phyloP scores from a whole-genome alignment of 345 rosid genomes.

The Syzygium oleosum region DNA sequence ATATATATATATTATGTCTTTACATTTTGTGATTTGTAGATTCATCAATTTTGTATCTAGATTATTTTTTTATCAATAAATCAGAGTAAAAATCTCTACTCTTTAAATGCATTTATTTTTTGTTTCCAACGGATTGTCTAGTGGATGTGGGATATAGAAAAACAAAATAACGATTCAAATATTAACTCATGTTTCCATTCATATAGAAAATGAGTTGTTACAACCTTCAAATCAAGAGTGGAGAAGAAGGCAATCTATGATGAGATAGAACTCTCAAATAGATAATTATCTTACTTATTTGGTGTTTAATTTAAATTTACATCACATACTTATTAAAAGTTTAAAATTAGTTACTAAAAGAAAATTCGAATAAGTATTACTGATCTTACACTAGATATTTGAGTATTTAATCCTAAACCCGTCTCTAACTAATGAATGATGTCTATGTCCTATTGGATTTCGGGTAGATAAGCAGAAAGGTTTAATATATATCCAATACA shows the following conservation, averaged over 20 bases:
- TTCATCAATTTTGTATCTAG: no score
- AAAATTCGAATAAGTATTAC: neutral
- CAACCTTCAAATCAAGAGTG: neutral
- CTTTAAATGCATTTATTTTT: neutral
- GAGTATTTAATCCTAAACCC: neutral
- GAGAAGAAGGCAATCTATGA: no score
- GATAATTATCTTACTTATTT: no score
- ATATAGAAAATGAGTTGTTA: no score
- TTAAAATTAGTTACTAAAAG: neutral
- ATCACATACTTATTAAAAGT: no score
- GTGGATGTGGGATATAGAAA: neutral
- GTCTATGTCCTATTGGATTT: neutral
- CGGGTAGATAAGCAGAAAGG: accelerated
- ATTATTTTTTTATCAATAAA: no score
- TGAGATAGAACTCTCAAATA: no score
- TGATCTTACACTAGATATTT: neutral
- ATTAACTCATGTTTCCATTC: no score
- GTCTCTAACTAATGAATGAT: neutral
- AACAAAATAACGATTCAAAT: no score
- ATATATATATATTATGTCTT: no score
- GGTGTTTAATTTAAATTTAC: no score
- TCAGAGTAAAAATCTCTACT: neutral
- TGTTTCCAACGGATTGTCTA: neutral
- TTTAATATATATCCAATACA: neutral
- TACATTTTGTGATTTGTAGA: no score